These are phyloP conservation scores for Candida oleophila DNA, from an alignment of 805 yeast species.

Conservation along the genomic window DNA sequence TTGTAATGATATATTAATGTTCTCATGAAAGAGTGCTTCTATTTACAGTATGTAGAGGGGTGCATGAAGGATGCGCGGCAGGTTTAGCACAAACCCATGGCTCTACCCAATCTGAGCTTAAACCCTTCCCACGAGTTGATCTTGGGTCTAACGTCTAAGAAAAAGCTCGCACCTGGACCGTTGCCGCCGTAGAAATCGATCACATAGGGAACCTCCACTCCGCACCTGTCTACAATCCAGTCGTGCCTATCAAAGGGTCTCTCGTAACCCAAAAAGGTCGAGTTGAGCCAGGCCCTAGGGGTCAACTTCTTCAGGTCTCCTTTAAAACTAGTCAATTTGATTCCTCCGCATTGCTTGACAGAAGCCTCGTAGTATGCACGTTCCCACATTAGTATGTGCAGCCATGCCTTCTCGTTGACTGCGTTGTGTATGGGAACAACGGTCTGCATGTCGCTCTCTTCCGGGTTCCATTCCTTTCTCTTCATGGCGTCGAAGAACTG, in stretches of 20 bases:
- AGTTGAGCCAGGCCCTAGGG: constrained; percentile 75
- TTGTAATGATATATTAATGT: too few species aligned
- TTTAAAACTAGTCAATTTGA: constrained; percentile 78
- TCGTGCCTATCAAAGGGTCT: constrained; percentile 96
- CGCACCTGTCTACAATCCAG: constrained; percentile 88
- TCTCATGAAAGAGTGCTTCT: too few species aligned
- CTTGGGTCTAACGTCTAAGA: constrained; percentile 90
- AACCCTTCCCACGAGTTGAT: constrained; percentile 79
- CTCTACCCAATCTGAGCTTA: constrained; percentile 60
- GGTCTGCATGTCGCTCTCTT: constrained; percentile 77
- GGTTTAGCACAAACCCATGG: constrained; percentile 50
- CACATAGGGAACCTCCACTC: constrained; percentile 79
- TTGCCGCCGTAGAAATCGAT: constrained; percentile 81
- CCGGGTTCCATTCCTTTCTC: constrained; percentile 85
- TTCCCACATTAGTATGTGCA: constrained; percentile 83
- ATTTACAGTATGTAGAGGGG: too few species aligned
- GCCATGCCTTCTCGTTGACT: constrained; percentile 93
- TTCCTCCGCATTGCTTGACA: constrained; percentile 66
- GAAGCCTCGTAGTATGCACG: constrained; percentile 49
- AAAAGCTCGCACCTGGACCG: constrained; percentile 54
- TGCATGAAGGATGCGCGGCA: too few species aligned
- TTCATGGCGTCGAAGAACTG: constrained; percentile 94
- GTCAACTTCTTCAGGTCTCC: constrained; percentile 86
- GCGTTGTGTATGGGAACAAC: constrained; percentile 93
- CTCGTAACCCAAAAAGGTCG: constrained; percentile 64